Conservation (phyloP, 768 basidiomycete species). For the Mycena alexandri region DNA sequence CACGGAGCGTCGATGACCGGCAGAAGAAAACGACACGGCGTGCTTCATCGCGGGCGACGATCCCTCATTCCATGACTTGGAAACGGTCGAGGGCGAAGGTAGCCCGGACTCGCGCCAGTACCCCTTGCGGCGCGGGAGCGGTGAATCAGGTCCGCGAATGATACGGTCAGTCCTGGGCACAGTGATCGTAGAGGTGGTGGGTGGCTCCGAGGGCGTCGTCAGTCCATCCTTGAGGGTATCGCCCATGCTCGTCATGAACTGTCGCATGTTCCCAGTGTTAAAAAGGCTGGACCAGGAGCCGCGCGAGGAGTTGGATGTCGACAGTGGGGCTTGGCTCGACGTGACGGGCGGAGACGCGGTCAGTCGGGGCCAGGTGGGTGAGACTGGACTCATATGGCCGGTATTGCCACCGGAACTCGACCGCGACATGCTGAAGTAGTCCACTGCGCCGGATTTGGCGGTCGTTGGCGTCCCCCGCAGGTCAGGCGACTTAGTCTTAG, state of each 20-base stretch:
- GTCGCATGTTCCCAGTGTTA: slow-evolving; percentile 73
- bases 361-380: slow-evolving; percentile 67
- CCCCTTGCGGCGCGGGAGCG: slow-evolving; percentile 42
- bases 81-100: slow-evolving; percentile 48
- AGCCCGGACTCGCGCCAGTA: slow-evolving; percentile 43
- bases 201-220: slow-evolving; percentile 53
- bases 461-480: slow-evolving; percentile 26
- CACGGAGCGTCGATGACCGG: slow-evolving; percentile 55
- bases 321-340: slow-evolving; percentile 49
- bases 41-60: slow-evolving; percentile 48
- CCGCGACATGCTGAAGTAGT: slow-evolving; percentile 71
- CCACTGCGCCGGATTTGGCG: slow-evolving; percentile 50
- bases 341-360: slow-evolving; percentile 53
- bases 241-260: slow-evolving; percentile 75
- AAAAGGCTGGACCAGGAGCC: slow-evolving; percentile 89
- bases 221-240: slow-evolving; percentile 63
- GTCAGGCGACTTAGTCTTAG: slow-evolving; percentile 23
- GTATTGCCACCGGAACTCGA: slow-evolving; percentile 42
- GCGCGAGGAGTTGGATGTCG: slow-evolving; percentile 73
- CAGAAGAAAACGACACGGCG: slow-evolving; percentile 58
- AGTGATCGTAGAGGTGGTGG: slow-evolving; percentile 36
- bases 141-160: slow-evolving; percentile 44
- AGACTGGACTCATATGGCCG: slow-evolving; percentile 55
- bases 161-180: slow-evolving; percentile 44
- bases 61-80: slow-evolving; percentile 72